Conservation (phyloP, 768 basidiomycete genomes). For the Rhizopogon sp. region DNA sequence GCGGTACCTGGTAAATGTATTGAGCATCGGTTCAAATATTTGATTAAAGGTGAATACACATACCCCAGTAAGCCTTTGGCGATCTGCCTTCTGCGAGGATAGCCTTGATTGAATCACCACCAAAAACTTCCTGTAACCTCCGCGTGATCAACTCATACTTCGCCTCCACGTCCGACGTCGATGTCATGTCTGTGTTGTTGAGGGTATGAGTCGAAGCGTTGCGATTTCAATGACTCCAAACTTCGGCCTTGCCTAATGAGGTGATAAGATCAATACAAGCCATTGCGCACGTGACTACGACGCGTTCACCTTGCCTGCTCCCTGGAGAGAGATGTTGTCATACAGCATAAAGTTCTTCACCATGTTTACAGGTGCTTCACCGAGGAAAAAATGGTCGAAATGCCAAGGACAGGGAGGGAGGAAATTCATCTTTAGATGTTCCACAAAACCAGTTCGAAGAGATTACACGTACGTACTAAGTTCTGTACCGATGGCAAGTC, state of each 20-base stretch:
- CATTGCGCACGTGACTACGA: no score
- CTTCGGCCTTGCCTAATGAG: no score
- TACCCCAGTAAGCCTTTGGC: slow-evolving; percentile 91
- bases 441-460: neutral
- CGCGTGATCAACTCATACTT: slow-evolving; percentile 84
- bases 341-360: no score
- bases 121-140: slow-evolving; percentile 81
- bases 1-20: slow-evolving; percentile 63
- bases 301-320: no score
- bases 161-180: slow-evolving; percentile 28
- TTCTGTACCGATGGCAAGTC: no score
- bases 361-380: neutral
- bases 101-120: slow-evolving; percentile 76
- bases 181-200: slow-evolving; percentile 21
- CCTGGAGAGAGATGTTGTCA: no score
- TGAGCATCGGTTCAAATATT: neutral
- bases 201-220: neutral
- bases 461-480: no score
- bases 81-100: slow-evolving; percentile 73
- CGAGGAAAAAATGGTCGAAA: neutral
- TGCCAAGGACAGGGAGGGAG: neutral
- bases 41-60: slow-evolving; percentile 23
- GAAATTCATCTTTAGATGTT: no score
- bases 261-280: no score
- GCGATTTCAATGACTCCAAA: neutral